Conservation (phyloP, 1,284 basidiomycete species). For the Wolfiporia cocos region DNA sequence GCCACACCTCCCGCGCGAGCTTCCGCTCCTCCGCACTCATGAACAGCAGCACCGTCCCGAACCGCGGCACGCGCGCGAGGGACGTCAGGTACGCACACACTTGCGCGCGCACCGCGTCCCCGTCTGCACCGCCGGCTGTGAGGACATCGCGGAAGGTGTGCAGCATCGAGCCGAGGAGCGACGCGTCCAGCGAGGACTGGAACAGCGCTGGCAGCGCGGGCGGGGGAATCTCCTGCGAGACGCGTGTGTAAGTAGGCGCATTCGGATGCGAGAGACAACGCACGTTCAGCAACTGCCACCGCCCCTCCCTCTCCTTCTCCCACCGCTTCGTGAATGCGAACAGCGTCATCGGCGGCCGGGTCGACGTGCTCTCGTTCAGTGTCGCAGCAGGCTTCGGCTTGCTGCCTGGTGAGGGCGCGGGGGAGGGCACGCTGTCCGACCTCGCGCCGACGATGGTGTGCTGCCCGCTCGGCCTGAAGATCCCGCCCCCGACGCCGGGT, state of each 20-base stretch:
- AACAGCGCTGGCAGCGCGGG: conserved; percentile 50
- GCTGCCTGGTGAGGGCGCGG: neutral
- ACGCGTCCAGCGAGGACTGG: conserved; percentile 59
- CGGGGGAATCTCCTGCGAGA: conserved; percentile 45
- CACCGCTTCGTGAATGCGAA: conserved; percentile 54
- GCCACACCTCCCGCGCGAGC: conserved; percentile 22
- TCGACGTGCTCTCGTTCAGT: conserved; percentile 1
- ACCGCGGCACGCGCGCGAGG: conserved; percentile 50
- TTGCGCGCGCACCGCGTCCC: conserved; percentile 20
- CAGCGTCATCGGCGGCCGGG: conserved; percentile 37
- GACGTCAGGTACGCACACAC: conserved; percentile 49
- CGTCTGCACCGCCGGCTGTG: conserved; percentile 10
- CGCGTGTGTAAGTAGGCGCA: neutral
- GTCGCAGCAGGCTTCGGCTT: conserved; percentile 1
- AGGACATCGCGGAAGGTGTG: conserved; percentile 38
- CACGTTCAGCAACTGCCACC: conserved; percentile 50
- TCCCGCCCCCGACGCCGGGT: conserved; percentile 20
- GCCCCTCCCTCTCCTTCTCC: conserved; percentile 36
- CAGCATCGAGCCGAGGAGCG: conserved; percentile 50
- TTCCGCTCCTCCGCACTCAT: conserved; percentile 46
- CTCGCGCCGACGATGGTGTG: conserved; percentile 17
- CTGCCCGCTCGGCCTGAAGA: conserved; percentile 22
- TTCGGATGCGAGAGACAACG: conserved; percentile 15
- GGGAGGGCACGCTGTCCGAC: neutral
- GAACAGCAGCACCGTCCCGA: conserved; percentile 57